Evolutionary conservation across 768 basidiomycete genomes (phyloP), one percentile per base, ranked within the genome.

Genomic region (Tulasnella sp.): DNA sequence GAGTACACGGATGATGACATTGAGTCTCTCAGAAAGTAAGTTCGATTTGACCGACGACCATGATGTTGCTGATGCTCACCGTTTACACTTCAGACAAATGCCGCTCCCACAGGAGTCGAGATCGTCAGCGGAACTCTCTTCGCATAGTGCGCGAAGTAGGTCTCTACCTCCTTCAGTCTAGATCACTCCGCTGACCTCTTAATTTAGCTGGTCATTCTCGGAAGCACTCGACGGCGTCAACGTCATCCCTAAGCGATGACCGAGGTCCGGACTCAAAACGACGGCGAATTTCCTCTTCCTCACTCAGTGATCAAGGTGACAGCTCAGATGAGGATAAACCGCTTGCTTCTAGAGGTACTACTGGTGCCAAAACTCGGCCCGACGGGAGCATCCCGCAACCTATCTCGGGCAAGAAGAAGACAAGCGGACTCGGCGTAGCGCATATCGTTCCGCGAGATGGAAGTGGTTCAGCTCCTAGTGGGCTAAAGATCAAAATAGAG

Each of bases 1-100:
- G 86, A 88, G 71, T 94, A 94, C 83, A 85, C 85, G 16, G 91
- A 95, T 83, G 89, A 89, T 26, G 90, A 91, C 80, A 90, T 95
- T 67, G 82, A 86, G 37, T 91, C 91, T 23, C 83, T 94, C 77
- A 89, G 91, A 79, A 89, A 89, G 81, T 92, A 92, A 83, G 91
- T 94, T 20, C 89, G 85, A 84, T 75, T 67, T 23, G 23, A 71
- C 79, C 40, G 77, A 81, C 57, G 3, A 11, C 55, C 26, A 23
- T 9, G 2, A 57, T n/a, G 11, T 3, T 18, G 44, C 18, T 3
- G 44, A 18, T 57, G 15, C 23, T 57, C 55, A 23, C 74, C 20
- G 81, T 77, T 18, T 55, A 44, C 55, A 81, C 79, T 18, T 9
- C 39, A 51, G 69, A 29, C 72, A 69, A 35, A 75, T 70, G 61